Conservation (phyloP, 805 yeast species). For the Metschnikowia cubensis region DNA sequence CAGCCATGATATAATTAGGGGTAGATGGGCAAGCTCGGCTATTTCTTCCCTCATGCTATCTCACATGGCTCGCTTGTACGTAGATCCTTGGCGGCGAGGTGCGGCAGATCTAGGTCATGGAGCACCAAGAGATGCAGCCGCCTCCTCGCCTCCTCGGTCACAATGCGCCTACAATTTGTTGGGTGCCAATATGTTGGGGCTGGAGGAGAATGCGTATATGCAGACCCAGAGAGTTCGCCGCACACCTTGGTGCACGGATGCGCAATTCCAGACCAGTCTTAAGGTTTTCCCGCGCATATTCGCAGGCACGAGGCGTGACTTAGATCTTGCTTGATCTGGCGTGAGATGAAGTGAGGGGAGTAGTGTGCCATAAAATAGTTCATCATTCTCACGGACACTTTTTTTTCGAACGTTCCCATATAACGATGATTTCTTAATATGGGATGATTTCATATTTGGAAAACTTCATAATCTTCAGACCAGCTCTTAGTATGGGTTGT, state of each 20-base stretch:
- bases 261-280: not conserved
- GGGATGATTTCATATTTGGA: not conserved
- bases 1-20: not conserved
- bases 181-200: conserved; percentile 4
- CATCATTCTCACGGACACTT: not conserved
- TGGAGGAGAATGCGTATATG: not conserved
- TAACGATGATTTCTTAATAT: too few relatives aligned
- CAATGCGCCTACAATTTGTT: conserved; percentile 1
- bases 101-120: not conserved
- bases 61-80: not conserved
- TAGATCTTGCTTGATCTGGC: not conserved
- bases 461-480: too few relatives aligned
- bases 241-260: not conserved
- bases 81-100: not conserved
- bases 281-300: not conserved
- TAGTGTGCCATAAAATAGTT: not conserved
- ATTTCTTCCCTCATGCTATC: not conserved
- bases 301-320: conserved; percentile 2
- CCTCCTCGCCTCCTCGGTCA: not conserved
- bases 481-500: too few relatives aligned
- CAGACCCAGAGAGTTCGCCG: not conserved
- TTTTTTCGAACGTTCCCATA: not conserved
- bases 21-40: not conserved
- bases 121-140: not conserved
- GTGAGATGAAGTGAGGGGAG: not conserved